Percentiles rank a stretch among this genome's conserved stretches.
Evolutionary conservation across 2,329 filamentous ascomycete genomes (phyloP).

Genomic region (Myriosclerotinia scirpicola): DNA sequence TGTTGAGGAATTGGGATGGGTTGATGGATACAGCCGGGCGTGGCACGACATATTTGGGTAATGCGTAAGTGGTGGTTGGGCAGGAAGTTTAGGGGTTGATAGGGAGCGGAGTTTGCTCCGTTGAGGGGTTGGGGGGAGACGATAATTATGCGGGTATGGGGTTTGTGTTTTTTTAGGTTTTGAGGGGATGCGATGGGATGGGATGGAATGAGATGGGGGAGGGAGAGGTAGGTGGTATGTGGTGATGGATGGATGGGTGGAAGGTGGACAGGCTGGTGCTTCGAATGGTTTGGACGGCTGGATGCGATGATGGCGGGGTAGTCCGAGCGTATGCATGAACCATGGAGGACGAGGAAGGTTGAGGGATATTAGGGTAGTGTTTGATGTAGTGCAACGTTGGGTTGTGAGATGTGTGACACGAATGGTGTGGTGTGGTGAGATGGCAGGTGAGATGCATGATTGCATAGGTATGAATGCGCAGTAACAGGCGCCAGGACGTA

Average conservation of each 20-base stretch:
- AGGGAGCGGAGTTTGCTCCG: constrained; percentile 3
- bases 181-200: not conserved
- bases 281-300: not conserved
- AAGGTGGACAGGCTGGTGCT: too few relatives aligned
- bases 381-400: not conserved
- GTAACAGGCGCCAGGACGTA: too few relatives aligned
- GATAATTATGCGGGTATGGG: not conserved
- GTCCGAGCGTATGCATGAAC: not conserved
- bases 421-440: not conserved
- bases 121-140: too few relatives aligned
- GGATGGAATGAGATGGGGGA: not conserved
- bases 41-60: not conserved
- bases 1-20: not conserved
- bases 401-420: constrained; percentile 9
- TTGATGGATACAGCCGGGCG: not conserved
- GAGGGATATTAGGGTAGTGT: not conserved
- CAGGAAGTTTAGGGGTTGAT: not conserved
- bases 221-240: not conserved
- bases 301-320: not conserved
- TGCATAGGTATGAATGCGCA: too few relatives aligned
- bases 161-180: not conserved
- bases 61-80: not conserved
- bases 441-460: not conserved
- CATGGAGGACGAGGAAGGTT: not conserved
- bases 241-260: not conserved